Conservation (phyloP, 2,329 filamentous ascomycete species). For the Neopestalotiopsis sp. region DNA sequence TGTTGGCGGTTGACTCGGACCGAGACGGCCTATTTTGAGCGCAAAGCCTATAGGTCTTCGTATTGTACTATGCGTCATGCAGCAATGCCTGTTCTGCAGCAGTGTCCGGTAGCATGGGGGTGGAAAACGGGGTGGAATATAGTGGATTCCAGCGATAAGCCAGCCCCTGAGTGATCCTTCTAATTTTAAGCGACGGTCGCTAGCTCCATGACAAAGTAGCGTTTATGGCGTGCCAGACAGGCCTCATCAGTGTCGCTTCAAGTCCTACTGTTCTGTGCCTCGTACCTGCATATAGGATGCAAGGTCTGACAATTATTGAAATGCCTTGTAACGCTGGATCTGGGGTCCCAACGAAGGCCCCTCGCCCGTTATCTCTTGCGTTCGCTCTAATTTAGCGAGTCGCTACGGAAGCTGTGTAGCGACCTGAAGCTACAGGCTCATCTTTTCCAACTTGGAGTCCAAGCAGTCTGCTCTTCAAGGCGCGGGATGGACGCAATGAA, state of each 20-base stretch:
- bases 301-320: too few species aligned
- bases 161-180: background rate
- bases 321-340: background rate
- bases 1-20: background rate
- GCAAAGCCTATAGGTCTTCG: background rate
- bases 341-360: background rate
- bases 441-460: too few species aligned
- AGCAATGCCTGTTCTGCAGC: background rate
- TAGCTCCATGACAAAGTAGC: background rate
- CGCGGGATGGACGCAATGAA: too few species aligned
- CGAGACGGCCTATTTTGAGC: background rate
- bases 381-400: background rate
- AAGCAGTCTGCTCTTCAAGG: background rate
- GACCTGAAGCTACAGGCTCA: background rate
- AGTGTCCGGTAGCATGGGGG: background rate
- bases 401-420: background rate
- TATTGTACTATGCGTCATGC: background rate
- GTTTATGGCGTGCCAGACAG: background rate
- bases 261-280: background rate
- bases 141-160: background rate
- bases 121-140: background rate
- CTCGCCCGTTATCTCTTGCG: background rate
- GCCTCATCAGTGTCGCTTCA: background rate
- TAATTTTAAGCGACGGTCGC: background rate
- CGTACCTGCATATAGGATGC: too few species aligned